phyloP scores from a whole-genome alignment of 2,329 filamentous ascomycete genomes.

The Colletotrichum sp. region DNA sequence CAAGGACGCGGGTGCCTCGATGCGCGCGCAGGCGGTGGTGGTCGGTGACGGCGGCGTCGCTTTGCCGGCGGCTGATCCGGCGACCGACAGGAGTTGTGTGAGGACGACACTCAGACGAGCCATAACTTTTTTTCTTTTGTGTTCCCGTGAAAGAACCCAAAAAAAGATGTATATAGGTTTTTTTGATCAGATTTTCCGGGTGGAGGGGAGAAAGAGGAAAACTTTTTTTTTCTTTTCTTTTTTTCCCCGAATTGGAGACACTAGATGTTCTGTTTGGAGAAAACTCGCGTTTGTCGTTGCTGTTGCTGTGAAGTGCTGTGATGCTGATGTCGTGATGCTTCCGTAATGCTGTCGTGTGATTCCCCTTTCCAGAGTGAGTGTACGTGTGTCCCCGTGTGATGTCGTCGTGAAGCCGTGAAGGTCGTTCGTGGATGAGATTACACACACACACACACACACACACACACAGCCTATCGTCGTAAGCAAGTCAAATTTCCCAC shows the following conservation, averaged over 20 bases:
- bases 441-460: too few species aligned
- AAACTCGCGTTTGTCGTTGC: background rate
- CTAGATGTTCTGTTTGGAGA: background rate
- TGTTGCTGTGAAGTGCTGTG: background rate
- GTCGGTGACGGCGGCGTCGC: background rate
- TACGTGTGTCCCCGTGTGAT: background rate
- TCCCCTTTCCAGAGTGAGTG: too few species aligned
- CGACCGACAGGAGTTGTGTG: background rate
- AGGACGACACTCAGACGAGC: conserved; percentile 17
- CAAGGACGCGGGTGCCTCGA: conserved; percentile 12
- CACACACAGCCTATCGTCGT: background rate
- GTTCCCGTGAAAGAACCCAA: background rate
- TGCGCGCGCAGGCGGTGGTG: background rate
- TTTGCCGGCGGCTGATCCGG: background rate
- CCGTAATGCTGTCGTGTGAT: background rate
- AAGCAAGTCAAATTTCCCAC: background rate
- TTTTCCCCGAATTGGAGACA: background rate
- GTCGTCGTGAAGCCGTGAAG: background rate
- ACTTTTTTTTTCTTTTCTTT: background rate
- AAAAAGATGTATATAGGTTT: background rate
- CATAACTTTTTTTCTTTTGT: background rate
- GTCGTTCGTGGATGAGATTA: background rate
- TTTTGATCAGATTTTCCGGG: background rate
- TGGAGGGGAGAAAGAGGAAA: background rate
- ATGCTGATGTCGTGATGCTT: background rate